A percentile compares a stretch with the other conserved stretches of the same genome.
These are phyloP conservation scores for Nematocida sp. DNA, from an alignment of 371 early-diverging fungal genomes.

Conservation along the genomic window DNA sequence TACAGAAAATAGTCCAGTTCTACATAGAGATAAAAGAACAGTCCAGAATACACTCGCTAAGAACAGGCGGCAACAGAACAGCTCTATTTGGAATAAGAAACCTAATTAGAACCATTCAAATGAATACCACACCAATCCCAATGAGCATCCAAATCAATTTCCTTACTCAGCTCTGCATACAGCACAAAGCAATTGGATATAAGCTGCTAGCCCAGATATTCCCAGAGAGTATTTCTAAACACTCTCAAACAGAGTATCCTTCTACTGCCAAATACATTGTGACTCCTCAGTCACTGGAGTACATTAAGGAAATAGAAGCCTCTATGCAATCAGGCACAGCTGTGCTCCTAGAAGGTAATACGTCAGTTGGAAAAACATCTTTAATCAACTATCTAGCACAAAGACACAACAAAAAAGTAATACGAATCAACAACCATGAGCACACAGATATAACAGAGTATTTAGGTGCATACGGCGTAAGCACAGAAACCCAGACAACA, in stretches of 20 bases:
- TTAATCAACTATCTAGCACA: conserved; percentile 94
- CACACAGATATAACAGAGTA: conserved; percentile 98
- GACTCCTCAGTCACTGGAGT: conserved; percentile 75
- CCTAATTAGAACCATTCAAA: conserved; percentile 26
- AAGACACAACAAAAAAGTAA: conserved; percentile 78
- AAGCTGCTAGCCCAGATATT: conserved; percentile 72
- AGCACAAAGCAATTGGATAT: conserved; percentile 68
- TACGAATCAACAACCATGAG: conserved; percentile 99
- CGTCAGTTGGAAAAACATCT: conserved; percentile 96
- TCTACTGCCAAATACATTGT: conserved; percentile 71
- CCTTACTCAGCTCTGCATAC: conserved; percentile 55
- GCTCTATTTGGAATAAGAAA: conserved; percentile 48
- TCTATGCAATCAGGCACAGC: conserved; percentile 73
- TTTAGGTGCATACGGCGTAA: conserved; percentile 76
- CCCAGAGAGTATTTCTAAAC: too few relatives aligned
- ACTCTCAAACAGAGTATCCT: conserved; percentile 65
- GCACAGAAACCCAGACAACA: not conserved
- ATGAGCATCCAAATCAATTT: conserved; percentile 9
- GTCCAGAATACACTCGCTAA: conserved; percentile 9
- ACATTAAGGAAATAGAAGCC: conserved; percentile 77
- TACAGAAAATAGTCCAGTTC: conserved; percentile 17
- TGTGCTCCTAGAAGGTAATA: conserved; percentile 97
- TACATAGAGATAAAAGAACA: conserved; percentile 22
- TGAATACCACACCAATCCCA: conserved; percentile 10
- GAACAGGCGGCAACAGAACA: conserved; percentile 29